Evolutionary conservation across 768 basidiomycete species (phyloP).

Genomic region (Sistotremastrum suecicum): DNA sequence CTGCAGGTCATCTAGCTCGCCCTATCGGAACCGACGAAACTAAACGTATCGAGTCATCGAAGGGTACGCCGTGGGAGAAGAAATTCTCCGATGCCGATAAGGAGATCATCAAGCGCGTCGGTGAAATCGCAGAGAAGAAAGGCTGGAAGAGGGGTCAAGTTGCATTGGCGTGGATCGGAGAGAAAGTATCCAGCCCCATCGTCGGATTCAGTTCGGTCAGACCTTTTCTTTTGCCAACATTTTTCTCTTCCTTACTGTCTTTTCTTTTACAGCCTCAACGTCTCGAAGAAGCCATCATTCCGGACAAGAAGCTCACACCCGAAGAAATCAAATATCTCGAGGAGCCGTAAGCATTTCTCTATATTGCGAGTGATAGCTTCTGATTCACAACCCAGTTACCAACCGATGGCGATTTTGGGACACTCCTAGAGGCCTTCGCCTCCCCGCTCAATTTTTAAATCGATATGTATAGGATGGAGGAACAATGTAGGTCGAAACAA

Average conservation of each 20-base stretch:
- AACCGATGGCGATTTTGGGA: too few species aligned
- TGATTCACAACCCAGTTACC: too few species aligned
- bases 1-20: conserved; percentile 24
- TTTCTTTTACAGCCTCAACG: conserved; percentile 25
- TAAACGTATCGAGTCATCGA: conserved; percentile 4
- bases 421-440: too few species aligned
- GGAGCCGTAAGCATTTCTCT: conserved; percentile 26
- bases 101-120: conserved; percentile 25
- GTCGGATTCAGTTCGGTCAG: conserved; percentile 23
- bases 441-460: too few species aligned
- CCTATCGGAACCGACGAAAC: conserved; percentile 17
- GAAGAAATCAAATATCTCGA: conserved; percentile 46
- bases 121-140: conserved; percentile 26
- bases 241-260: neutral
- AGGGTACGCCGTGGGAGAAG: conserved; percentile 10
- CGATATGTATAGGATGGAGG: too few species aligned
- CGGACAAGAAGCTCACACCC: conserved; percentile 23
- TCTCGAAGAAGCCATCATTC: neutral
- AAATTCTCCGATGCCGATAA: conserved; percentile 16
- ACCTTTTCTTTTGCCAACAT: neutral
- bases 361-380: too few species aligned
- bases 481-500: too few species aligned
- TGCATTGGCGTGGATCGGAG: conserved; percentile 26
- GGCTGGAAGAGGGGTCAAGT: conserved; percentile 30
- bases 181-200: conserved; percentile 31